A percentile compares a stretch with the other conserved stretches of the same genome.
phyloP scores from a whole-genome alignment of 2,329 filamentous ascomycete genomes.

The Waltergamsia citrina region DNA sequence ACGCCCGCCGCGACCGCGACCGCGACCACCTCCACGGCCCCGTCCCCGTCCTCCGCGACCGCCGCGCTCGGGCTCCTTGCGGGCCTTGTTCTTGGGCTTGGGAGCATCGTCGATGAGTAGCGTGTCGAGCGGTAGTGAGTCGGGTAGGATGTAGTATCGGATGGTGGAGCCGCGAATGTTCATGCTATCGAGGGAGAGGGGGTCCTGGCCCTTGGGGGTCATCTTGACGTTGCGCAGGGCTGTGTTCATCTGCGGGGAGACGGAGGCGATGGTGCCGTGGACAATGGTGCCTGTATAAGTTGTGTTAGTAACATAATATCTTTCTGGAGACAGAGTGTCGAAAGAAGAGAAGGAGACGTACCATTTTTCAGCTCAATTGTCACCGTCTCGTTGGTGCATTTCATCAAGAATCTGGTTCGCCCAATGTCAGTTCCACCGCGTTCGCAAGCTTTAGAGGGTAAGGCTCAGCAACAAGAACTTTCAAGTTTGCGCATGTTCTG shows the following conservation, averaged over 20 bases:
- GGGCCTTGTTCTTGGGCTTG: slow-evolving; percentile 99
- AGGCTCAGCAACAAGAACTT: slow-evolving; percentile 20
- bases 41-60: slow-evolving; percentile 43
- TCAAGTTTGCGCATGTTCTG: slow-evolving; percentile 9
- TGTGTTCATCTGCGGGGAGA: slow-evolving; percentile 98
- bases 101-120: slow-evolving; percentile 92
- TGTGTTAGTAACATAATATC: not conserved
- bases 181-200: slow-evolving; percentile 85
- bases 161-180: slow-evolving; percentile 95
- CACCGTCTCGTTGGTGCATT: slow-evolving; percentile 97
- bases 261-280: slow-evolving; percentile 91
- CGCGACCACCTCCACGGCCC: slow-evolving; percentile 34
- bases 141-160: slow-evolving; percentile 92
- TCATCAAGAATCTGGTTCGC: slow-evolving; percentile 82
- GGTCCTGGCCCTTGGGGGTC: slow-evolving; percentile 81
- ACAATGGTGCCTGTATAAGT: slow-evolving; percentile 72
- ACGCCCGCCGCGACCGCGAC: slow-evolving; percentile 17
- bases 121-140: slow-evolving; percentile 90
- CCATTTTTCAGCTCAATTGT: slow-evolving; percentile 98
- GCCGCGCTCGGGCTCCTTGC: slow-evolving; percentile 70
- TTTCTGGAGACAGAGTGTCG: not conserved
- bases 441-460: slow-evolving; percentile 5
- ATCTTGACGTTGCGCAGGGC: slow-evolving; percentile 93
- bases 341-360: slow-evolving; percentile 26
- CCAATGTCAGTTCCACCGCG: slow-evolving; percentile 1